A percentile compares a stretch with the other conserved stretches of the same genome.
phyloP scores from a whole-genome alignment of 805 yeast genomes.

The Nakazawaea ambrosiae region DNA sequence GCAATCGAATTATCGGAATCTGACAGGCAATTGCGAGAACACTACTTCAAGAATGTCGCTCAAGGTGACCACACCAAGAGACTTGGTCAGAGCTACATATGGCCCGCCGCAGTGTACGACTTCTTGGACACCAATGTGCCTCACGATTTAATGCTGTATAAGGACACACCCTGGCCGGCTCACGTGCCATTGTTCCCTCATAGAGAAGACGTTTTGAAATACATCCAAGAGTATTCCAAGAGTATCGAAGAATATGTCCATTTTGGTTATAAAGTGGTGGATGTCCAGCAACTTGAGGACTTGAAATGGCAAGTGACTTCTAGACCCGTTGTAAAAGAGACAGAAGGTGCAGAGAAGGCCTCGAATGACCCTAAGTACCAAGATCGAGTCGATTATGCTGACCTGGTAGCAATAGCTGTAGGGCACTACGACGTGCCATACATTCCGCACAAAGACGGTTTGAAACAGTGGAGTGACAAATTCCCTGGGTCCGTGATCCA shows the following conservation, averaged over 20 bases:
- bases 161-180: constrained; percentile 41
- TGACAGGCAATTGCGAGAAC: not conserved
- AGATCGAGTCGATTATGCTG: constrained; percentile 36
- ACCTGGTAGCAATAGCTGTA: constrained; percentile 55
- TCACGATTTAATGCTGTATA: constrained; percentile 58
- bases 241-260: constrained; percentile 30
- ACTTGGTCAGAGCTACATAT: constrained; percentile 23
- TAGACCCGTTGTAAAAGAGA: constrained; percentile 23
- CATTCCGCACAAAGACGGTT: constrained; percentile 49
- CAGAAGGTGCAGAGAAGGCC: constrained; percentile 22
- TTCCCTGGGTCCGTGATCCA: constrained; percentile 47
- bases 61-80: constrained; percentile 1
- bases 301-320: constrained; percentile 38
- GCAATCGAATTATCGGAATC: constrained; percentile 1
- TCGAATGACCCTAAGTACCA: constrained; percentile 11
- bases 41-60: constrained; percentile 6
- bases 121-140: constrained; percentile 66
- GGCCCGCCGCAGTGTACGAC: constrained; percentile 56
- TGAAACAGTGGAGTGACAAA: constrained; percentile 35
- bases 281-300: constrained; percentile 23
- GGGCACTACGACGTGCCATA: constrained; percentile 59
- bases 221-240: constrained; percentile 45
- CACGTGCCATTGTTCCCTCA: constrained; percentile 45
- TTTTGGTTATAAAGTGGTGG: constrained; percentile 40
- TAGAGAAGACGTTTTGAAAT: constrained; percentile 50